phyloP scores from a whole-genome alignment of 192 early-diverging fungal species.

The Piromyces sp. region DNA sequence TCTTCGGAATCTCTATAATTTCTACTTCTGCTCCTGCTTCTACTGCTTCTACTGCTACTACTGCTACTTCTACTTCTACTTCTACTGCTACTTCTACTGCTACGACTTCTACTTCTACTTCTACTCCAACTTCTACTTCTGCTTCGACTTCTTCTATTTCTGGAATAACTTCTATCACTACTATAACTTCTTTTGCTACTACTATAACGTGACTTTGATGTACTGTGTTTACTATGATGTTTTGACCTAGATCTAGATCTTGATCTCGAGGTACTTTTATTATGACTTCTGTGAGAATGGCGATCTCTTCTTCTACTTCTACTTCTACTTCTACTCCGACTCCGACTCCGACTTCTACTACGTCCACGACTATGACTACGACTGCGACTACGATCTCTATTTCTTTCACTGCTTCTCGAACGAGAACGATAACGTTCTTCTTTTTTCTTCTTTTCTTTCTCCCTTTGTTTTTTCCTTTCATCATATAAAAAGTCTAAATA shows the following conservation, averaged over 20 bases:
- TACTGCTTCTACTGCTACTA: not conserved
- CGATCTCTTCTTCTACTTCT: not conserved
- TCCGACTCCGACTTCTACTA: not conserved
- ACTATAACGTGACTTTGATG: not conserved
- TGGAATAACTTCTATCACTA: not conserved
- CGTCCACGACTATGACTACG: not conserved
- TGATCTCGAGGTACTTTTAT: not conserved
- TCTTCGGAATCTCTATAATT: not conserved
- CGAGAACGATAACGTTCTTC: not conserved
- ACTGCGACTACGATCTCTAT: not conserved
- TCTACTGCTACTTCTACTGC: not conserved
- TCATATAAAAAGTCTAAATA: not conserved
- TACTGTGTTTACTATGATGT: not conserved
- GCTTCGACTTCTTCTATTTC: too few species aligned
- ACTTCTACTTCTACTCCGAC: not conserved
- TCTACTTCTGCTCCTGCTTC: not conserved
- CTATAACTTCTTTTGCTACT: not conserved
- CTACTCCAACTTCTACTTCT: too few species aligned
- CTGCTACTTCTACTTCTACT: not conserved
- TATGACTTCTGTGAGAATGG: not conserved
- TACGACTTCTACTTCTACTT: not conserved
- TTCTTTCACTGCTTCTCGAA: not conserved
- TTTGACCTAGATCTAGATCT: not conserved
- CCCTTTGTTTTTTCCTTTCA: not conserved
- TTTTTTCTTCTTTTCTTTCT: not conserved